These are phyloP conservation scores for Saccharata proteae DNA, from an alignment of 2,329 filamentous ascomycete species.

Conservation along the genomic window DNA sequence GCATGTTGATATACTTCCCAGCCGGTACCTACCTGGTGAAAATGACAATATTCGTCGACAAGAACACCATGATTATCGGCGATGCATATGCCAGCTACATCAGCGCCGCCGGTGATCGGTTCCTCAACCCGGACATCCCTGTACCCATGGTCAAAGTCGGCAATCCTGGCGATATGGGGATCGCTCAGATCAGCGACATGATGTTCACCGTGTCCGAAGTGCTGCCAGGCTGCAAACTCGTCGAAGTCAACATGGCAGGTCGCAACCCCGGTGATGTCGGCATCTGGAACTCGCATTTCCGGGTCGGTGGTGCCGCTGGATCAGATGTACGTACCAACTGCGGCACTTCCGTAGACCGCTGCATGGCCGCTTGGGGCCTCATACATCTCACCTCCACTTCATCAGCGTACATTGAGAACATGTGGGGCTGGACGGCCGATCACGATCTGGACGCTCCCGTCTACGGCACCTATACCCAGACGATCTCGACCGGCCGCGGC, in stretches of 20 bases:
- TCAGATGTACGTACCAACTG: constrained; percentile 12
- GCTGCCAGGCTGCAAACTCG: constrained; percentile 6
- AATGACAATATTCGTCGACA: constrained; percentile 11
- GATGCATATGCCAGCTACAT: constrained; percentile 12
- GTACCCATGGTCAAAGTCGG: constrained; percentile 13
- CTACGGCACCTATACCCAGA: constrained; percentile 18
- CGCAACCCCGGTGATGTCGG: constrained; percentile 38
- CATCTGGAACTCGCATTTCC: constrained; percentile 22
- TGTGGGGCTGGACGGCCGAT: constrained; percentile 43
- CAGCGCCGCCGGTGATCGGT: constrained; percentile 11
- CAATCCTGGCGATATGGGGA: constrained; percentile 11
- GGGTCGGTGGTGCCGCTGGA: constrained; percentile 24
- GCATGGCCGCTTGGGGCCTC: constrained; percentile 21
- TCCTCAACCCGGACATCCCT: constrained; percentile 11
- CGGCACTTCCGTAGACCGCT: constrained; percentile 23
- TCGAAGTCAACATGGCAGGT: constrained; percentile 37
- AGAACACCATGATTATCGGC: constrained; percentile 11
- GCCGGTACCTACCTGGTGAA: constrained; percentile 13
- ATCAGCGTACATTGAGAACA: constrained; percentile 42
- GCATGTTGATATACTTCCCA: constrained; percentile 10
- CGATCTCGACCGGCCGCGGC: constrained; percentile 37
- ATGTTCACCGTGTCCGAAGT: constrained; percentile 11
- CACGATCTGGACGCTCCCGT: constrained; percentile 34
- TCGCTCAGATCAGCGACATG: constrained; percentile 14
- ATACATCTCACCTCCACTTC: constrained; percentile 37